Evolutionary conservation across 306 rosid genomes (phyloP), one percentile per base, ranked within the genome.

Genomic region (Quercus rubra): DNA sequence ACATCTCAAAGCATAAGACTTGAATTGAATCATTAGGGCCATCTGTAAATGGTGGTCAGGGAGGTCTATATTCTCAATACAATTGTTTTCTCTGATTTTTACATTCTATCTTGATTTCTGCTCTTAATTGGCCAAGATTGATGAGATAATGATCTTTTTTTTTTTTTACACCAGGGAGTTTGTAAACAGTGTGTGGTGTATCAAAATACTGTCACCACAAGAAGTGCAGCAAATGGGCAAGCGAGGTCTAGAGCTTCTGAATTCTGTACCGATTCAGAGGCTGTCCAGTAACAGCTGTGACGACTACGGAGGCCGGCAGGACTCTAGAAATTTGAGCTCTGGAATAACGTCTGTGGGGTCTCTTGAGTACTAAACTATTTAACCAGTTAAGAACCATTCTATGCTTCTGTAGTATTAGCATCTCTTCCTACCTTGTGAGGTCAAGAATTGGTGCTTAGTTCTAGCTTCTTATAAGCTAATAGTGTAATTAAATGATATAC

Each of bases 221-320:
- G 99, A 94, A 87, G 91, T 92, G 90, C 97, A 91, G 85, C 97
- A 90, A 82, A 92, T 90, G 99, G 95, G 94, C 67, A 92, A 92
- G 83, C 84, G 82, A 55, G 98, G 93, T 55, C 87, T 90, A 6
- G 93, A 92, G 86, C 96, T 91, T 59, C 86, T 90, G 84, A 89
- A 85, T 79, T 88, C 94, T 0, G 92, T 91, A 76, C 97, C 97
- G 4, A 87, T 85, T 74, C 98, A 95, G 83, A 91, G 94, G 91
- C 92, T 91, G 74, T 87, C 97, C n/a, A 87, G 73, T 59, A 86
- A 85, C 75, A 74, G 90, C 74, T 89, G 93, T 51, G 99, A 91
- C 28, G 89, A 89, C 80, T 95, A 88, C 2, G 81, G 81, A 74
- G 89, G 84, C 88, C 87, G 93, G 76, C 98, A 89, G 87, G 99